phyloP scores from a whole-genome alignment of 164 flowering plant species.

The Euptelea pleiosperma region DNA sequence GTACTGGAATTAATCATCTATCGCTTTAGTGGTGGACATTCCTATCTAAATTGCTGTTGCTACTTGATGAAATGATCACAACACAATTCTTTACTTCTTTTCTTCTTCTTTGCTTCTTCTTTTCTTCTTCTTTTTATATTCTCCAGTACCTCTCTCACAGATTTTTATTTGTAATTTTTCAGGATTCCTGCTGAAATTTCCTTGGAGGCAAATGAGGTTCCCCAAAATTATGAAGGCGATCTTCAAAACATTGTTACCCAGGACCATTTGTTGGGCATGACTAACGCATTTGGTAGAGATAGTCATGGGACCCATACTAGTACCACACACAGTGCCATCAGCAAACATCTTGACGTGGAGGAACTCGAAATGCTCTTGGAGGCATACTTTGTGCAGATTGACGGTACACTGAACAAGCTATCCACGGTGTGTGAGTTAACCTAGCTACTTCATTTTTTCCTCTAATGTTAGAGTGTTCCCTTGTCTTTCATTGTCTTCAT shows the following conservation, averaged over 20 bases:
- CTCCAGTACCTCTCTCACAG: not conserved
- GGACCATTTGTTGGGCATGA: constrained; percentile 36
- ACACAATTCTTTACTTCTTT: not conserved
- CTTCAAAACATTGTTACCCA: constrained; percentile 30
- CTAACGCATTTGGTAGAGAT: constrained; percentile 32
- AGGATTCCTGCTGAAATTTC: constrained; percentile 53
- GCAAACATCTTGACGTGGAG: constrained; percentile 80
- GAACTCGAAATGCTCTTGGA: constrained; percentile 98
- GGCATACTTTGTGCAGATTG: constrained; percentile 96
- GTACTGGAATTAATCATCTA: constrained; percentile 21
- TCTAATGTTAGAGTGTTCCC: not conserved
- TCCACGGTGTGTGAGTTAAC: constrained; percentile 57
- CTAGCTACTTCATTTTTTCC: not conserved
- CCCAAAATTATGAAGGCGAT: constrained; percentile 38
- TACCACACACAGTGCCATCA: constrained; percentile 56
- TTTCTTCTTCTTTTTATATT: not conserved
- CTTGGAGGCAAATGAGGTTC: constrained; percentile 35
- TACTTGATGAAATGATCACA: not conserved
- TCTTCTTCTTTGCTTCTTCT: not conserved
- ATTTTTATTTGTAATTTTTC: constrained; percentile 4
- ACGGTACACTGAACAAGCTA: constrained; percentile 81
- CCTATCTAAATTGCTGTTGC: too few relatives aligned
- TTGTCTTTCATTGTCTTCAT: too few relatives aligned
- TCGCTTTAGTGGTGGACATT: not conserved
- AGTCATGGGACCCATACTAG: constrained; percentile 71